phyloP scores from a whole-genome alignment of 805 yeast species.

The Kluyveromyces lactis region DNA sequence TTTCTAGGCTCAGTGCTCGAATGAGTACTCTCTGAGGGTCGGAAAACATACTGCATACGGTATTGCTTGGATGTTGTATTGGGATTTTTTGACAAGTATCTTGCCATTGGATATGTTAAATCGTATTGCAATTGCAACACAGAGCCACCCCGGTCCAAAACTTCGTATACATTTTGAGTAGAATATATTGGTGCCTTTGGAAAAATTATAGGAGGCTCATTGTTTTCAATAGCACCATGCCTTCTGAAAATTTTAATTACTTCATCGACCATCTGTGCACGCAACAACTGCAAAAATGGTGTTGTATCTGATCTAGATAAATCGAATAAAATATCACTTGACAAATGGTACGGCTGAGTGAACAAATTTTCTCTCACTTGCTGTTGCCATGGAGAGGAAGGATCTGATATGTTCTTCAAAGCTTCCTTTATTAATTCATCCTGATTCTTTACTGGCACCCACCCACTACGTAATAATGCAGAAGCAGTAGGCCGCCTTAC shows the following conservation, averaged over 20 bases:
- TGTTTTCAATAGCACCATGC: constrained; percentile 85
- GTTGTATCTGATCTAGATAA: constrained; percentile 26
- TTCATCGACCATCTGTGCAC: constrained; percentile 51
- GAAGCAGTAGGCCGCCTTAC: constrained; percentile 71
- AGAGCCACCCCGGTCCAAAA: constrained; percentile 78
- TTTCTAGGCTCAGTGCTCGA: constrained; percentile 65
- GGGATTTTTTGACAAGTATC: constrained; percentile 63
- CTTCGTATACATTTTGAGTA: constrained; percentile 62
- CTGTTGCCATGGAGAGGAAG: constrained; percentile 89
- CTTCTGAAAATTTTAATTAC: constrained; percentile 55
- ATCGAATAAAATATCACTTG: constrained; percentile 80
- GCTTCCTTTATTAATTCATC: constrained; percentile 89
- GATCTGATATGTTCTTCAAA: constrained; percentile 72
- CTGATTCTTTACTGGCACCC: constrained; percentile 81
- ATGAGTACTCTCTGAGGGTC: constrained; percentile 46
- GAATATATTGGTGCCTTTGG: constrained; percentile 74
- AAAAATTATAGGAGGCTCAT: constrained; percentile 55
- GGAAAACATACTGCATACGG: constrained; percentile 72
- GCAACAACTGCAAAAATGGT: constrained; percentile 45
- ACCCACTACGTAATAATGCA: constrained; percentile 67
- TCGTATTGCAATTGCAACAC: constrained; percentile 88
- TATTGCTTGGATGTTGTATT: constrained; percentile 44
- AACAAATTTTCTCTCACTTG: constrained; percentile 85
- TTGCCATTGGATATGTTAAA: constrained; percentile 81
- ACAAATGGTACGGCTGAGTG: constrained; percentile 75